Conservation (phyloP, 805 yeast genomes). For the Pichia gijzeniarum region DNA sequence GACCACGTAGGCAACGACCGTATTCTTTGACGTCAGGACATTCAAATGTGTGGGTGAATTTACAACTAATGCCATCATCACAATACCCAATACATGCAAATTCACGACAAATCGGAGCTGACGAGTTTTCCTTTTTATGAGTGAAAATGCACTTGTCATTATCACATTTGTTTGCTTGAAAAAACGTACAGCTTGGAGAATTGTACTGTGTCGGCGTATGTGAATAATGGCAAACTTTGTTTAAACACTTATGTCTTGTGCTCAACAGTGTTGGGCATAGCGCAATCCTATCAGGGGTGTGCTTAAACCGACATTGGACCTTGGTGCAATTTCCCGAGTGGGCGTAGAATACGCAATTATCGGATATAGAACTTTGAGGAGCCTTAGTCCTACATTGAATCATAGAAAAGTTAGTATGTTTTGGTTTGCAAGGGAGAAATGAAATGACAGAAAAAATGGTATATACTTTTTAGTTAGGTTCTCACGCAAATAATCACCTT, state of each 20-base stretch:
- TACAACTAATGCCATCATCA: constrained; percentile 51
- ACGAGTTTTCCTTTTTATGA: constrained; percentile 39
- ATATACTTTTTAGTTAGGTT: constrained; percentile 4
- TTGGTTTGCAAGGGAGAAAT: not conserved
- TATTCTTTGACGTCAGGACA: constrained; percentile 68
- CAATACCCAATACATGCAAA: constrained; percentile 70
- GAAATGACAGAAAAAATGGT: not conserved
- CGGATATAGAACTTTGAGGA: too few relatives aligned
- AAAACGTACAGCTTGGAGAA: constrained; percentile 52
- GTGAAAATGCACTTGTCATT: constrained; percentile 45
- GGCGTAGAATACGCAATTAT: constrained; percentile 25
- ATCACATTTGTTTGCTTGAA: constrained; percentile 40
- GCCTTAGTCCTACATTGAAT: too few relatives aligned
- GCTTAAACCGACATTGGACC: constrained; percentile 50
- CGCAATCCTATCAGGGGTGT: constrained; percentile 43
- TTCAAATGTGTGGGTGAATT: constrained; percentile 47
- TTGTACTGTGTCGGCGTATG: constrained; percentile 57
- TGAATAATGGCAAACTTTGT: constrained; percentile 44
- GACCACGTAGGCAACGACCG: constrained; percentile 52
- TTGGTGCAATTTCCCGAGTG: constrained; percentile 43
- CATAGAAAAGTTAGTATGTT: constrained; percentile 1
- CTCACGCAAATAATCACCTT: constrained; percentile 21
- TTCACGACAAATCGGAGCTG: constrained; percentile 47
- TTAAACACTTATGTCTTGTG: constrained; percentile 37
- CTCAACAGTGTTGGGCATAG: constrained; percentile 46